phyloP scores from a whole-genome alignment of 441 rosid genomes.

The Populus trichocarpa region DNA sequence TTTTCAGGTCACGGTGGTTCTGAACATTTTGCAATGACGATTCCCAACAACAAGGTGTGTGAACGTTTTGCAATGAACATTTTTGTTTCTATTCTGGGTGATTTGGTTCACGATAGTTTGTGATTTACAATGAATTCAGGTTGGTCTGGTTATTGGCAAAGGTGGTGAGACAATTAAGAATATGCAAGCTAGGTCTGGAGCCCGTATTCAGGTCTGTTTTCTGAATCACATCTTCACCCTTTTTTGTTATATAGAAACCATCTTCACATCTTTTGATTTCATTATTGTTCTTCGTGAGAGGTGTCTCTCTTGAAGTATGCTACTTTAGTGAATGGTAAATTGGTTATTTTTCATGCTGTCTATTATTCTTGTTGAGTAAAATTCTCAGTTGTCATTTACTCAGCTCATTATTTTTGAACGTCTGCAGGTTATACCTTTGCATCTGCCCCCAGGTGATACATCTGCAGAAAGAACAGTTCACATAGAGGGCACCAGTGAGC shows the following conservation, averaged over 20 bases:
- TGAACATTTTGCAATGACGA: conserved; percentile 68
- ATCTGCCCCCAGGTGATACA: conserved; percentile 89
- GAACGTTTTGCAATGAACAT: not conserved
- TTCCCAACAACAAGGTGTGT: conserved; percentile 86
- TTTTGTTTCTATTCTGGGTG: conserved; percentile 10
- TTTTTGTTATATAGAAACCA: not conserved
- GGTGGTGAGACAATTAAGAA: conserved; percentile 97
- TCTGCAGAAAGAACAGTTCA: conserved; percentile 73
- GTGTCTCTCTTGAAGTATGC: not conserved
- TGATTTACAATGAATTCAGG: conserved; percentile 49
- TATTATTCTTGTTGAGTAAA: not conserved
- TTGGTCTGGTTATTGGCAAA: conserved; percentile 97
- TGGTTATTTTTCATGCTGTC: not conserved
- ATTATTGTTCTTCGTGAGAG: not conserved
- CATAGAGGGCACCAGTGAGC: conserved; percentile 92
- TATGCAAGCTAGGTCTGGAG: conserved; percentile 90
- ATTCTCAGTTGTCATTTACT: not conserved
- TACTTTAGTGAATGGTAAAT: not conserved
- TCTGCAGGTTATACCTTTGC: conserved; percentile 88
- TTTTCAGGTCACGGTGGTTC: conserved; percentile 72
- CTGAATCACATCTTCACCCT: not conserved
- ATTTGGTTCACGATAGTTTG: conserved; percentile 15
- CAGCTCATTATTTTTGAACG: not conserved
- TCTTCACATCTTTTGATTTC: too few relatives aligned
- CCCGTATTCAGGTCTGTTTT: conserved; percentile 82